Base-by-base conservation (phyloP, 2,329 filamentous ascomycete species). In the Talaromyces piceae region DNA sequence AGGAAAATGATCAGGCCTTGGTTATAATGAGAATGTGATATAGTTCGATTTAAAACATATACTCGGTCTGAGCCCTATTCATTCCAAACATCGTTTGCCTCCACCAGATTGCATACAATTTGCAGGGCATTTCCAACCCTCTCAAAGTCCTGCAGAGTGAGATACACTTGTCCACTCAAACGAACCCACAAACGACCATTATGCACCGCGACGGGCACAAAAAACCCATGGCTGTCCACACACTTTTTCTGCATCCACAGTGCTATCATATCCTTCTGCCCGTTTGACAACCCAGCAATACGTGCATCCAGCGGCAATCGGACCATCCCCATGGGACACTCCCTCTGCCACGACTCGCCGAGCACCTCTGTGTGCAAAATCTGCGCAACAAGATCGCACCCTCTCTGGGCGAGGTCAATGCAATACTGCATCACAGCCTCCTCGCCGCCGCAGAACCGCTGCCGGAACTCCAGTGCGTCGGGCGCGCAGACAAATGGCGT, bases 161-260 rank as follows among this genome's bases (percentile, higher is more conserved):
- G 68, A 64, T 91, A 97, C 0, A 93, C 78, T 74, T 95, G 89
- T 13, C 81, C 88, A 63, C 86, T 89, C 45, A 95, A 61, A 45
- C 91, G 73, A 0, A 77, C 74, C 86, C 86, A 95, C 64, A 83
- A 79, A 47, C 75, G 74, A 0, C 77, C 78, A 0, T 69, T 75
- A 58, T 90, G 82, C 11, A 76, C 67, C 51, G 82, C 81, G 1
- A 87, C 62, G 1, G 83, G 76, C 47, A 93, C 69, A 60, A 88
- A 91, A 0, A 89, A 93, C 46, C 83, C 76, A 65, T 83, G 79
- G n/a, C 84, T 77, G 0, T 70, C 60, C 9, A 81, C 67, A 54
- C 87, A 62, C 2, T 62, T 73, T 37, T 69, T 64, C 47, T 76
- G 63, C 52, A 88, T 77, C 77, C 84, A 91, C 18, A 78, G 67